Percentiles rank a stretch among this genome's conserved stretches.
phyloP scores from a whole-genome alignment of 768 basidiomycete genomes.

The Auriscalpium microsporum region DNA sequence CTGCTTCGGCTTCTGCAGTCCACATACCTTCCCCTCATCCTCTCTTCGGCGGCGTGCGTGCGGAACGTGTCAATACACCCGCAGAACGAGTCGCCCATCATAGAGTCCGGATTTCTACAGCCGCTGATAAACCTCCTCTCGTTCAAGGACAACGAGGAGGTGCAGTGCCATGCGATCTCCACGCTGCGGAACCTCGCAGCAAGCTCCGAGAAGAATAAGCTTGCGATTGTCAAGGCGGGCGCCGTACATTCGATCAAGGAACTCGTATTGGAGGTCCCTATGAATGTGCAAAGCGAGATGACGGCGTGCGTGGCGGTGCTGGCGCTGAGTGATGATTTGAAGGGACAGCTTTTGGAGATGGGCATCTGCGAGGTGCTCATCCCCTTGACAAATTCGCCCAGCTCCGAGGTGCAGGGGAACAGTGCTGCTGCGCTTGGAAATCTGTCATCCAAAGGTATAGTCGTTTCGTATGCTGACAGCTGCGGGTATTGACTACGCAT shows the following conservation, averaged over 20 bases:
- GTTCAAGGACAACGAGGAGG: slow-evolving; percentile 99
- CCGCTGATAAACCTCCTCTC: slow-evolving; percentile 93
- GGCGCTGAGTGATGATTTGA: slow-evolving; percentile 93
- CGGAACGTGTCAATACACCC: slow-evolving; percentile 99
- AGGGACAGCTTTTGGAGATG: slow-evolving; percentile 95
- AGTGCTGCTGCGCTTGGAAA: slow-evolving; percentile 97
- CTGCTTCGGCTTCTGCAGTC: slow-evolving; percentile 92
- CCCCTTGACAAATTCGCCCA: slow-evolving; percentile 90
- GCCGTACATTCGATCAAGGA: slow-evolving; percentile 97
- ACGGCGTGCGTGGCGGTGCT: slow-evolving; percentile 97
- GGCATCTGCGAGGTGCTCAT: slow-evolving; percentile 97
- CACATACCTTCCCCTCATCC: slow-evolving; percentile 93
- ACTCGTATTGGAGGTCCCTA: slow-evolving; percentile 86
- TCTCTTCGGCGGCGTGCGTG: slow-evolving; percentile 97
- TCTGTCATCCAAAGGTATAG: slow-evolving; percentile 85
- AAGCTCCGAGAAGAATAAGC: slow-evolving; percentile 96
- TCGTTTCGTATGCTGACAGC: slow-evolving; percentile 9
- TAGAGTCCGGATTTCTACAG: slow-evolving; percentile 94
- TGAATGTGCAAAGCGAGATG: slow-evolving; percentile 99
- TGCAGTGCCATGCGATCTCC: slow-evolving; percentile 98
- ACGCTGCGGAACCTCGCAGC: slow-evolving; percentile 95
- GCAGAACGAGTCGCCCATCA: slow-evolving; percentile 97
- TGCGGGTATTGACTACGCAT: background rate
- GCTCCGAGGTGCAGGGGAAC: slow-evolving; percentile 97
- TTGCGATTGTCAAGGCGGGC: slow-evolving; percentile 95